phyloP scores from a whole-genome alignment of 306 rosid species.

The Rubus idaeus region DNA sequence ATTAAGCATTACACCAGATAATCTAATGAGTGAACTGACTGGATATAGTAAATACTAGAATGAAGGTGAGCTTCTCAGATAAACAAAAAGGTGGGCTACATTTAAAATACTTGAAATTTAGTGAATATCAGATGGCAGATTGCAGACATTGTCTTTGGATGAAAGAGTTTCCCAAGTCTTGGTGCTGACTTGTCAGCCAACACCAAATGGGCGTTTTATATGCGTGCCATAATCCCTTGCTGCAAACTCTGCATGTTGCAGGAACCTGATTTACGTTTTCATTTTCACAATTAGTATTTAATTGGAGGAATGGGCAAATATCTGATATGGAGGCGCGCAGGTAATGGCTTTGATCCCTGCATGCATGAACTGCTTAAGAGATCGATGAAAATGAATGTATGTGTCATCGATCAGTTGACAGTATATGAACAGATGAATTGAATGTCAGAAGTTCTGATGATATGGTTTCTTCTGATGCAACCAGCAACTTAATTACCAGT shows the following conservation, averaged over 20 bases:
- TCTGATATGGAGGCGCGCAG: slow-evolving; percentile 10
- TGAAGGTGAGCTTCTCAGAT: too few species aligned
- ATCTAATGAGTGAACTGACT: too few species aligned
- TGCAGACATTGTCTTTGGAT: background rate
- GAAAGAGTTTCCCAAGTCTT: slow-evolving; percentile 16
- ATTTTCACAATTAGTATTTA: slow-evolving; percentile 23
- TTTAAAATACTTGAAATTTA: too few species aligned
- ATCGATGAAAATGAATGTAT: too few species aligned
- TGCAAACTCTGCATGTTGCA: background rate
- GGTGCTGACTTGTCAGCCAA: slow-evolving; percentile 21
- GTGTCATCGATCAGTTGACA: background rate
- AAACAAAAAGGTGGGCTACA: too few species aligned
- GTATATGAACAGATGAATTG: background rate
- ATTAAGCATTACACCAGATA: too few species aligned
- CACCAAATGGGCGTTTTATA: slow-evolving; percentile 14
- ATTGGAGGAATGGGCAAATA: slow-evolving; percentile 39
- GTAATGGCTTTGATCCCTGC: slow-evolving; percentile 4
- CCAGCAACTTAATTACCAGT: background rate
- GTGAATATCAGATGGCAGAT: background rate
- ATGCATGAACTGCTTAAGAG: background rate
- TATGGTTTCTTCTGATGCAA: background rate
- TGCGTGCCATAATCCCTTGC: background rate
- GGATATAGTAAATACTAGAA: too few species aligned
- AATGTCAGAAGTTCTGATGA: background rate
- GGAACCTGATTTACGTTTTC: background rate